A percentile compares a stretch with the other conserved stretches of the same genome.
Evolutionary conservation across 352 stramenopile species (phyloP).

Genomic region (Phytophthora fragariaefolia): DNA sequence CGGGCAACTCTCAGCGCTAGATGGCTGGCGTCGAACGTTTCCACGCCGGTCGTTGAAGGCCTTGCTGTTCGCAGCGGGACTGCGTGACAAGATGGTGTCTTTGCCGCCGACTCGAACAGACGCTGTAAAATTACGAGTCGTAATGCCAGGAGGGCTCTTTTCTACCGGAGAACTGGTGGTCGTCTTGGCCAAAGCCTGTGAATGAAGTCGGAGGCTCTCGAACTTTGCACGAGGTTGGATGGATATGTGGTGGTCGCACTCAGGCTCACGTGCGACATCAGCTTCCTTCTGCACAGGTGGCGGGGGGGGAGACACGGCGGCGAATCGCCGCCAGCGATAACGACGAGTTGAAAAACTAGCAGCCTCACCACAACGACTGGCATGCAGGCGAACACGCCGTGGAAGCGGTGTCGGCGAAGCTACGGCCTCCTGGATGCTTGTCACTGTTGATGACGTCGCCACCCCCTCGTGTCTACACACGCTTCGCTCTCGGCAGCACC

Average conservation of each 20-base stretch:
- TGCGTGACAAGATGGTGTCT: slow-evolving; percentile 20
- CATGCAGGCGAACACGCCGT: background rate
- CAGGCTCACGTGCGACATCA: slow-evolving; percentile 17
- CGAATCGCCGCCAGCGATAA: no score
- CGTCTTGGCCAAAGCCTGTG: slow-evolving; percentile 9
- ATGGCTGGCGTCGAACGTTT: slow-evolving; percentile 9
- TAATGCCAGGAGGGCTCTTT: slow-evolving; percentile 6
- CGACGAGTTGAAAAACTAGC: no score
- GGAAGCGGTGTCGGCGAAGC: background rate
- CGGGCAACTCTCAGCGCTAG: background rate
- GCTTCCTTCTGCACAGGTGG: slow-evolving; percentile 20
- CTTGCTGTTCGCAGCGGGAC: slow-evolving; percentile 22
- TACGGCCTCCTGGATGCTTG: background rate
- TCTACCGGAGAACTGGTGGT: slow-evolving; percentile 7
- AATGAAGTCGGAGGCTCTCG: background rate
- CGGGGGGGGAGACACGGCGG: slow-evolving; percentile 18
- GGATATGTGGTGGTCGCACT: slow-evolving; percentile 17
- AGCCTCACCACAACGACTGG: background rate
- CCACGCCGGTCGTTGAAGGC: slow-evolving; percentile 15
- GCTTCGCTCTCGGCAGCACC: slow-evolving; percentile 5
- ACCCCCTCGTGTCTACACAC: background rate
- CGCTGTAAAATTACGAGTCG: background rate
- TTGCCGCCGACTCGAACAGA: slow-evolving; percentile 13
- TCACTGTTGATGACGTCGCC: background rate
- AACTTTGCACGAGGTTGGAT: background rate